phyloP scores from a whole-genome alignment of 345 rosid species.

The Boechera stricta region DNA sequence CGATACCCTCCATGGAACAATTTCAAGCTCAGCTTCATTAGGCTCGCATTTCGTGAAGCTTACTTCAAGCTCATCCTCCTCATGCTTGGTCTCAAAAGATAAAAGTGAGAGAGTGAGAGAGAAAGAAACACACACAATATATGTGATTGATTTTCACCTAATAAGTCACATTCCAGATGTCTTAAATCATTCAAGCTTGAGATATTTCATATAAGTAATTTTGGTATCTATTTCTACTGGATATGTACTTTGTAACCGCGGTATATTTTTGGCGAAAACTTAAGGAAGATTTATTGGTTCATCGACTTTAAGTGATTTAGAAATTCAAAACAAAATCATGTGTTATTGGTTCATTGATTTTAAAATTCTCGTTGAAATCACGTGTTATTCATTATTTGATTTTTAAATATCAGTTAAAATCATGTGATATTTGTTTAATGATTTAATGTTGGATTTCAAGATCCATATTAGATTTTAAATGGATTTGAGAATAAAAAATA shows the following conservation, averaged over 20 bases:
- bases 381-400: too few relatives aligned
- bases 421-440: too few relatives aligned
- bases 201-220: neutral
- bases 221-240: neutral
- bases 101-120: conserved; percentile 11
- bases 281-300: too few relatives aligned
- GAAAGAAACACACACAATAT: neutral
- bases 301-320: too few relatives aligned
- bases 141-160: conserved; percentile 26
- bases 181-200: conserved; percentile 18
- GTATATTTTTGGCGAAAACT: neutral
- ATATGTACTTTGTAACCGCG: neutral
- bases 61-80: conserved; percentile 65
- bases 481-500: too few relatives aligned
- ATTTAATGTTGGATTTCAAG: too few relatives aligned
- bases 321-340: too few relatives aligned
- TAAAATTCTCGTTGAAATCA: too few relatives aligned
- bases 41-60: conserved; percentile 55
- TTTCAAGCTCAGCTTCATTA: conserved; percentile 76
- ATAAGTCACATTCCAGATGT: conserved; percentile 22
- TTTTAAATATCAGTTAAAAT: too few relatives aligned
- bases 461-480: too few relatives aligned
- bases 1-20: conserved; percentile 86
- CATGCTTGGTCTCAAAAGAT: conserved; percentile 58
- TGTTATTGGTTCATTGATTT: too few relatives aligned